Base-by-base conservation (phyloP, 495 filamentous ascomycete genomes). In the Sordaria brevicollis region DNA sequence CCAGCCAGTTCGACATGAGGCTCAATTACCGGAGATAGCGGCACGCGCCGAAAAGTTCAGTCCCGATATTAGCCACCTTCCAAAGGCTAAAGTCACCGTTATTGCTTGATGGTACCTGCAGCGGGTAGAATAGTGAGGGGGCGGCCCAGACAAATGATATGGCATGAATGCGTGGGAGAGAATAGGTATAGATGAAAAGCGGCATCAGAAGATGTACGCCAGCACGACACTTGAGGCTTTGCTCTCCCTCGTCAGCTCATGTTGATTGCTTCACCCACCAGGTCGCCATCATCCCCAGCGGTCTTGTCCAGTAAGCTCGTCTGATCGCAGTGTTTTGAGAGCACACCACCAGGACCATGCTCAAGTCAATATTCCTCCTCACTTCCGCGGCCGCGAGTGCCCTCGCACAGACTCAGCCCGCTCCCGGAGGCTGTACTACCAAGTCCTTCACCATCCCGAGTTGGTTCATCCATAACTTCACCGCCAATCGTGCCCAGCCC, bases 401-500 rank as follows among this genome's bases (percentile, higher is more conserved):
- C 13, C 21, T 57, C 11, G 21, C 21, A 57, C 49, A 57, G 17
- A 31, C 21, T 1, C 49, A 57, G 49, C 25, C 49, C 5, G 25
- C 49, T 31, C 49, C 49, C 25, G 49, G 49, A 17, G 49, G 25
- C 15, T 77, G 76, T 69, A 74, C 71, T 4, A 69, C 71, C 5
- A 73, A 66, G 13, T 74, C 76, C 5, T 77, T 77, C 67, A 39
- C 67, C 19, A 65, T 76, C 17, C 74, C 76, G 0, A 76, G 74
- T 43, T 76, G 76, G 74, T 70, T 74, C 21, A 34, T 74, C 29
- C 41, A 71, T 1, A 68, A 73, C 19, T 68, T 76, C 37, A 29
- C 68, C 9, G 54, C 35, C 1, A 70, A 68, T 39, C 49, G 1
- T 57, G 49, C 49, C 49, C 2, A 57, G 17, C 25, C 25, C 21